These are phyloP conservation scores for Aspergillus carbonarius DNA, from an alignment of 2,329 filamentous ascomycete species.

Conservation along the genomic window DNA sequence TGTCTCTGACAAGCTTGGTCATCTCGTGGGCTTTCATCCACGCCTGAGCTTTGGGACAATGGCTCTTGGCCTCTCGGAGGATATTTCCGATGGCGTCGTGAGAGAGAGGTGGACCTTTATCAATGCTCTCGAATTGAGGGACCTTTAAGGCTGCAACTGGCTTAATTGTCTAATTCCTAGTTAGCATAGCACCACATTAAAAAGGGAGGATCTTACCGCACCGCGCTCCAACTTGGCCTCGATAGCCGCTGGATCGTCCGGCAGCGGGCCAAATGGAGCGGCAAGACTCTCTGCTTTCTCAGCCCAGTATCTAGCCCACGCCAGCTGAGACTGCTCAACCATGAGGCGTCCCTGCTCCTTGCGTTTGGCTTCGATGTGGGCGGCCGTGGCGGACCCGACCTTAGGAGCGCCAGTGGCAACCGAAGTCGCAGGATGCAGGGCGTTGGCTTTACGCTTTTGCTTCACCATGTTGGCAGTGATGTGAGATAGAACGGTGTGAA, in stretches of 20 bases:
- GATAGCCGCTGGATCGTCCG: background rate
- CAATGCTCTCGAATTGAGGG: conserved; percentile 2
- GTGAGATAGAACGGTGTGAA: too few species aligned
- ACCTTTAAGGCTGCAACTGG: background rate
- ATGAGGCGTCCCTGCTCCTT: background rate
- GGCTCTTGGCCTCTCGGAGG: conserved; percentile 16
- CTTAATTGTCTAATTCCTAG: background rate
- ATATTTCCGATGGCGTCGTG: conserved; percentile 20
- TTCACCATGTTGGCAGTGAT: background rate
- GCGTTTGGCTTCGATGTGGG: background rate
- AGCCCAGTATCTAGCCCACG: conserved; percentile 6
- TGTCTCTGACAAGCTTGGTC: conserved; percentile 7
- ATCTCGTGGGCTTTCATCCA: conserved; percentile 21
- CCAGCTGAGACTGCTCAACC: conserved; percentile 1
- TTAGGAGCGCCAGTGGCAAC: background rate
- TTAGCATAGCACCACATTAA: background rate
- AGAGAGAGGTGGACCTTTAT: conserved; percentile 8
- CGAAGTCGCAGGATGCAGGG: background rate
- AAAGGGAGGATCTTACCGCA: background rate
- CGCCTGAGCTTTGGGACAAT: conserved; percentile 19
- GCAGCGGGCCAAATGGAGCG: conserved; percentile 1
- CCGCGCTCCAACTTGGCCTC: background rate
- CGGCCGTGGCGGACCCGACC: background rate
- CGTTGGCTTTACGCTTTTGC: background rate
- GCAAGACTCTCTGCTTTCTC: conserved; percentile 10